Evolutionary conservation across 2,329 filamentous ascomycete species (phyloP).

Genomic region (Aspergillus texensis): DNA sequence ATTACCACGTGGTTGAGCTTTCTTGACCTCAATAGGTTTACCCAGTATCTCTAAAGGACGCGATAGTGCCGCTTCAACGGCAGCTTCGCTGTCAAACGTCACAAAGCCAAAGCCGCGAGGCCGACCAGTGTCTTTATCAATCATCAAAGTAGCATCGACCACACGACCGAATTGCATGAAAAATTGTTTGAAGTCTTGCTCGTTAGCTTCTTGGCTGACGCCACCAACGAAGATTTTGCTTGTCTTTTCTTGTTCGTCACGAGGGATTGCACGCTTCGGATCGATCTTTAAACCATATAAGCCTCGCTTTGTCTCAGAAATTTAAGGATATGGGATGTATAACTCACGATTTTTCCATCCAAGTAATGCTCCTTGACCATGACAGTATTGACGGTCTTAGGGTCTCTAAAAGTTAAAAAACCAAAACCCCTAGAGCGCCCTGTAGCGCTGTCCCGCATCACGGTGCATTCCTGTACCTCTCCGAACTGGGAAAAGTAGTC

Average conservation of each 20-base stretch:
- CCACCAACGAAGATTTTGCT: conserved; percentile 99
- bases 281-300: conserved; percentile 71
- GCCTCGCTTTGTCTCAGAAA: conserved; percentile 11
- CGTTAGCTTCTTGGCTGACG: conserved; percentile 94
- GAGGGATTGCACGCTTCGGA: conserved; percentile 93
- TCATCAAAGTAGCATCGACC: conserved; percentile 97
- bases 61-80: conserved; percentile 87
- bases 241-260: conserved; percentile 97
- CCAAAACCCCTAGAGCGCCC: conserved; percentile 94
- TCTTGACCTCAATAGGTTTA: conserved; percentile 97
- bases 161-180: conserved; percentile 96
- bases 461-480: conserved; percentile 95
- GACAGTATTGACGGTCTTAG: conserved; percentile 96
- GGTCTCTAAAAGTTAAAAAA: conserved; percentile 96
- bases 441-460: conserved; percentile 96
- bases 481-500: conserved; percentile 98
- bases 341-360: conserved; percentile 92
- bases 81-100: conserved; percentile 93
- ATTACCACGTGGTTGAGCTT: conserved; percentile 92
- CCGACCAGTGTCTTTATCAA: conserved; percentile 98
- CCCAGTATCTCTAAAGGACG: conserved; percentile 87
- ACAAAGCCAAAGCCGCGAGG: conserved; percentile 97
- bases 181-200: conserved; percentile 94
- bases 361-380: conserved; percentile 99
- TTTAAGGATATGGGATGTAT: conserved; percentile 11